Base-by-base conservation (phyloP, 768 basidiomycete genomes). In the Goffeauzyma gilvescens region DNA sequence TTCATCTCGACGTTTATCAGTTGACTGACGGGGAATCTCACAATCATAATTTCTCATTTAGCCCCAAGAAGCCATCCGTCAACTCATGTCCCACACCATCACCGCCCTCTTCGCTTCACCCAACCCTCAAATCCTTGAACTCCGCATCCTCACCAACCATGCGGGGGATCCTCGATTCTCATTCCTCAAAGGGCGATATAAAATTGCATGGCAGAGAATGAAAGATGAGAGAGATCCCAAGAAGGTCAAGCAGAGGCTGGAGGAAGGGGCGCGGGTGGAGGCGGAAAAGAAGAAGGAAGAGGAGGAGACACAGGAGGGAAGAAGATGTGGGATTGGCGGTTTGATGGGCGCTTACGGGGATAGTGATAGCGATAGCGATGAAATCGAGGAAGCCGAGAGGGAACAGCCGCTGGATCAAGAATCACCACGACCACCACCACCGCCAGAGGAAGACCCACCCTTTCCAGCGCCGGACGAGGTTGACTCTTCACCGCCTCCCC, bases 81-180 rank as follows among this genome's bases (percentile, higher is more conserved):
- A 18, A 24, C 68, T 87, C 9, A 86, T 93, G 75, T 63, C 66
- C 9, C 73, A 77, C 40, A 89, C 85, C 0, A 81, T 81, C 0
- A 50, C 57, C 10, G 80, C 84, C 46, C 63, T 89, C 24, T 55
- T 71, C 20, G 63, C 73, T 6, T 79, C 84, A 1, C 74, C 78
- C 1, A 85, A 87, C 53, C 72, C 81, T 13, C 73, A 76, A 0
- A 76, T 85, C 49, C 69, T 90, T 18, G 84, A 87, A 60, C 76
- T 86, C 71, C 74, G 85, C 5, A 86, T 93, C 52, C 67, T 90
- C 13, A 78, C 86, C 8, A 85, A 90, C 52, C 73, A 89, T 54
- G 79, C 82, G 0, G 65, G 68, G 10, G 84, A 90, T 58, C 66
- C 68, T 33, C 71, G 81, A 5, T 89, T 93, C 55, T 74, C 77